These are phyloP conservation scores for Xylaria digitata DNA, from an alignment of 2,329 filamentous ascomycete species.

Conservation along the genomic window DNA sequence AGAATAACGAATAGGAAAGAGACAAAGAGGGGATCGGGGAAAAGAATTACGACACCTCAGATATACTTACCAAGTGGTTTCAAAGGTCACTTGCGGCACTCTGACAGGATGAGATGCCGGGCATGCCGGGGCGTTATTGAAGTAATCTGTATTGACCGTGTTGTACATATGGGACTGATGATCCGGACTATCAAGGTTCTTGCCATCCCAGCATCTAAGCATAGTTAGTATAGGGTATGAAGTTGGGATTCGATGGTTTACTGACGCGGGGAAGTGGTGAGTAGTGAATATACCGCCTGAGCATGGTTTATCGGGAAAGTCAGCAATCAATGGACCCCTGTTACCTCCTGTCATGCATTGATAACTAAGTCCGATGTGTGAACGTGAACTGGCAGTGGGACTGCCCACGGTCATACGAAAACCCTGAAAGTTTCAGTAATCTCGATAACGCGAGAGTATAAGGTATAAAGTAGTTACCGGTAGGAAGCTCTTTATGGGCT, in stretches of 20 bases:
- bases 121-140: constrained; percentile 46
- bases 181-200: constrained; percentile 43
- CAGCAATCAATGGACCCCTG: constrained; percentile 51
- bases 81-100: constrained; percentile 52
- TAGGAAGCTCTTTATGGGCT: constrained; percentile 56
- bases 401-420: constrained; percentile 58
- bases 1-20: background rate
- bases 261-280: constrained; percentile 53
- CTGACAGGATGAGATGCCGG: constrained; percentile 46
- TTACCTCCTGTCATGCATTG: constrained; percentile 54
- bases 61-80: constrained; percentile 53
- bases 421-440: constrained; percentile 43
- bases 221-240: background rate
- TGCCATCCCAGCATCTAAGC: constrained; percentile 42
- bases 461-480: constrained; percentile 44
- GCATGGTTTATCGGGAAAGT: constrained; percentile 54
- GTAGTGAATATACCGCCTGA: constrained; percentile 54
- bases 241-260: background rate
- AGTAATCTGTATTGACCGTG: constrained; percentile 40
- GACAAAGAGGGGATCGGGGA: no score
- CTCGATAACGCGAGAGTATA: background rate
- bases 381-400: constrained; percentile 38
- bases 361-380: constrained; percentile 53
- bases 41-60: background rate
- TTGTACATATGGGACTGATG: constrained; percentile 47